phyloP scores from a whole-genome alignment of 78 protist genomes.

The Chrysochromulina tobinii region DNA sequence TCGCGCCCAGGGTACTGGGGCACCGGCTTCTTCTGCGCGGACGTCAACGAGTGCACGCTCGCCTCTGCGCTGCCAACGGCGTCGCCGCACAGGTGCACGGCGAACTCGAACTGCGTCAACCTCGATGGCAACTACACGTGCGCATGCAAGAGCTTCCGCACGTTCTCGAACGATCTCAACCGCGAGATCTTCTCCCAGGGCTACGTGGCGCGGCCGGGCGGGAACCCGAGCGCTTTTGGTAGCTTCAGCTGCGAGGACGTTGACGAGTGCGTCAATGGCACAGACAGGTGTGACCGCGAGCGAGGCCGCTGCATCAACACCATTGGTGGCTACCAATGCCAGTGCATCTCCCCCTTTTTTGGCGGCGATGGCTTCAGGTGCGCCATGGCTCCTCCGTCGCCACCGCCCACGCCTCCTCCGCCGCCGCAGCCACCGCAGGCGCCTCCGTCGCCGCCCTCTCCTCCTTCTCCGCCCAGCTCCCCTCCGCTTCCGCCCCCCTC shows the following conservation, averaged over 20 bases:
- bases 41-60: neutral
- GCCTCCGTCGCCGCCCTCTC: neutral
- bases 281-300: neutral
- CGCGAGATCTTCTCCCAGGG: too few relatives aligned
- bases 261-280: constrained; percentile 4
- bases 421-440: neutral
- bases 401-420: neutral
- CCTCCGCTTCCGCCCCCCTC: neutral
- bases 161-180: too few relatives aligned
- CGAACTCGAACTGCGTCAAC: too few relatives aligned
- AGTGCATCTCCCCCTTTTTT: neutral
- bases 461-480: neutral
- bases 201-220: too few relatives aligned
- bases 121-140: too few relatives aligned
- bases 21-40: neutral
- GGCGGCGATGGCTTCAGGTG: neutral
- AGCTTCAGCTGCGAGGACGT: too few relatives aligned
- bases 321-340: neutral
- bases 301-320: constrained; percentile 2
- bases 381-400: neutral
- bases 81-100: too few relatives aligned
- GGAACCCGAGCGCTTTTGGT: too few relatives aligned
- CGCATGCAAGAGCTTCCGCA: too few relatives aligned
- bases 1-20: neutral
- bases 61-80: too few relatives aligned